Conservation (phyloP, 2,329 filamentous ascomycete genomes). For the Monilinia aucupariae region DNA sequence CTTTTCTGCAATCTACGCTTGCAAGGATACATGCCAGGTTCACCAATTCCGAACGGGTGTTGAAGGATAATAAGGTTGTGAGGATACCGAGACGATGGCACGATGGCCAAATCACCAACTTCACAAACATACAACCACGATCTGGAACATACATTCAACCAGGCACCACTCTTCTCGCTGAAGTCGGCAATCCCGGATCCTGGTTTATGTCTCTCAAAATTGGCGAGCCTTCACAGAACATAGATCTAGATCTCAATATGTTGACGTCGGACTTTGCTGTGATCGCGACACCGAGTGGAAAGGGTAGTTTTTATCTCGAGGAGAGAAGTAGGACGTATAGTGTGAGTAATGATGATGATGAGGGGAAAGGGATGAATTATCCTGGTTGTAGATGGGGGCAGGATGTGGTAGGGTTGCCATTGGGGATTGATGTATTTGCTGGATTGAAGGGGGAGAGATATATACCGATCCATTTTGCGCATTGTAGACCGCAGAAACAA, state of each 20-base stretch:
- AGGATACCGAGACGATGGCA: not conserved
- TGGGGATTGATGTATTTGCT: not conserved
- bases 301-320: slow-evolving; percentile 20
- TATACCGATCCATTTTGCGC: slow-evolving; percentile 22
- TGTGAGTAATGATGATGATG: slow-evolving; percentile 9
- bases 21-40: not conserved
- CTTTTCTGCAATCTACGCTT: not conserved
- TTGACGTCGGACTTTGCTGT: slow-evolving; percentile 25
- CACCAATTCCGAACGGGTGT: not conserved
- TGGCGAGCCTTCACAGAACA: slow-evolving; percentile 22
- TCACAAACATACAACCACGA: not conserved
- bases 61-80: not conserved
- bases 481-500: slow-evolving; percentile 26
- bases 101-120: not conserved
- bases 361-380: slow-evolving; percentile 1
- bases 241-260: slow-evolving; percentile 28
- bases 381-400: not conserved
- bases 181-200: slow-evolving; percentile 23
- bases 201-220: slow-evolving; percentile 24
- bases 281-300: slow-evolving; percentile 22
- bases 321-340: slow-evolving; percentile 25
- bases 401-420: not conserved
- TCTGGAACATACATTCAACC: slow-evolving; percentile 1
- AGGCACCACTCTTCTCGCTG: slow-evolving; percentile 19
- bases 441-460: slow-evolving; percentile 1